Base-by-base conservation (phyloP, 345 rosid species). In the Boechera retrofracta region DNA sequence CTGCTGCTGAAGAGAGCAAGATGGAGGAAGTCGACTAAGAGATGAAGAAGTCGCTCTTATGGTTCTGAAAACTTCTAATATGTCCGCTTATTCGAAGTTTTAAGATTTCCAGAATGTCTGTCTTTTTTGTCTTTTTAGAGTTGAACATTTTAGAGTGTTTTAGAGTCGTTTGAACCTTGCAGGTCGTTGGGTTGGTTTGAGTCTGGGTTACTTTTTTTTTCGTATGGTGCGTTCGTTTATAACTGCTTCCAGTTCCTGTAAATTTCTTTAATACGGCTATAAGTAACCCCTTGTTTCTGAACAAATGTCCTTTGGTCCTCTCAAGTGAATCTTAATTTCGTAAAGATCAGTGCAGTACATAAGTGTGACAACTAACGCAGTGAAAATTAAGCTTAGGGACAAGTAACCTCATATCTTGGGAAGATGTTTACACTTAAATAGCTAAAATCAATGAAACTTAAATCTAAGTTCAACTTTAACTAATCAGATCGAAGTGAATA, bases 21-120 rank as follows among this genome's bases (percentile, higher is more conserved):
- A 93, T 93, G 98, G 98, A 93, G 76, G 97, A 91, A 45, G 98
- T 93, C 0, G 98, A 93, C 69, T 93, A 76, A 74, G 69, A 21
- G 52, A 55, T 0, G 39, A 24, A 24, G 0, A 26, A 6, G 2
- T 2, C 15, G 7, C 15, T 12, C 36, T 6, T 4, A 10, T 32
- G 42, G 15, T 49, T 42, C 2, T 9, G n/a, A 7, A 13, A 16
- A 48, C 24, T 48, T n/a, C 10, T 16, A 48, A 3, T 32, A 3
- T 12, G 35, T 58, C 7, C 11, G 2, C 28, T 48, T 1, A 0
- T 32, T 21, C 5, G 21, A 18, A 41, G 63, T 52, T 13, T 31
- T 53, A 6, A 28, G n/a, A 15, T 57, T 33, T 24, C 5, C 1
- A 7, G 3, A n/a, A 0, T 12, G 8, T 49, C 12, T 48, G 0